A percentile compares a stretch with the other conserved stretches of the same genome.
Evolutionary conservation across 805 yeast species (phyloP).

Genomic region (Brettanomyces sp.): DNA sequence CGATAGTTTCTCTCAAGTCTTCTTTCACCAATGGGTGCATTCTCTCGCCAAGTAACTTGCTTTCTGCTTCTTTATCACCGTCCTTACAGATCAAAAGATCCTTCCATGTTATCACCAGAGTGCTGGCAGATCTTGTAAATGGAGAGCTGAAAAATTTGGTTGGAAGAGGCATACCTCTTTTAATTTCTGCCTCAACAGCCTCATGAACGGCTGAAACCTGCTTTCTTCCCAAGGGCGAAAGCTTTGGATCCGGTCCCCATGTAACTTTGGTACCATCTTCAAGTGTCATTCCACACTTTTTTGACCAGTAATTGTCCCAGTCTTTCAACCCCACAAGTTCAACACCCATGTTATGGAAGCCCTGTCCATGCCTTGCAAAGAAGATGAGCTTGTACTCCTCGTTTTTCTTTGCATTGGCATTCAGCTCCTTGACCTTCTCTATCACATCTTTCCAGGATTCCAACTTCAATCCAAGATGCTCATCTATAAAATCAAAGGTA

Average conservation of each 20-base stretch:
- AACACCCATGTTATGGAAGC: slow-evolving; percentile 51
- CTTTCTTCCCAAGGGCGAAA: slow-evolving; percentile 44
- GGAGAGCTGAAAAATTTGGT: slow-evolving; percentile 50
- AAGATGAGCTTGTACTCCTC: slow-evolving; percentile 40
- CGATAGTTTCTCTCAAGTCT: slow-evolving; percentile 50
- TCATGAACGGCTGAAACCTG: slow-evolving; percentile 45
- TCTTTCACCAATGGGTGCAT: slow-evolving; percentile 30
- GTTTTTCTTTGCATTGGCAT: slow-evolving; percentile 24
- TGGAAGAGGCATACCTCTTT: slow-evolving; percentile 44
- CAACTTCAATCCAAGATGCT: slow-evolving; percentile 35
- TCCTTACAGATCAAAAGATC: slow-evolving; percentile 25
- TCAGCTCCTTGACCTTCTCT: slow-evolving; percentile 26
- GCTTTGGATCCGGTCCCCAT: slow-evolving; percentile 54
- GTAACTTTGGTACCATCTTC: slow-evolving; percentile 37
- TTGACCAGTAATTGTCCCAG: slow-evolving; percentile 53
- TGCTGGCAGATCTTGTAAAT: slow-evolving; percentile 52
- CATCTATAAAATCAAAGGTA: slow-evolving; percentile 32
- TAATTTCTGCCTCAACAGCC: slow-evolving; percentile 34
- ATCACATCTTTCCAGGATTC: slow-evolving; percentile 32
- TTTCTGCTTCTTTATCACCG: slow-evolving; percentile 11
- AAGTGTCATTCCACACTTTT: slow-evolving; percentile 28
- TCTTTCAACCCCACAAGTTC: slow-evolving; percentile 42
- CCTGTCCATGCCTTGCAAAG: slow-evolving; percentile 64
- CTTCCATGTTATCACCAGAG: slow-evolving; percentile 43
- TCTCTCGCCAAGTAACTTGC: slow-evolving; percentile 5